Percentiles rank a stretch among this genome's conserved stretches.
phyloP scores from a whole-genome alignment of 2,329 filamentous ascomycete species.

The Fusarium haematococcum region DNA sequence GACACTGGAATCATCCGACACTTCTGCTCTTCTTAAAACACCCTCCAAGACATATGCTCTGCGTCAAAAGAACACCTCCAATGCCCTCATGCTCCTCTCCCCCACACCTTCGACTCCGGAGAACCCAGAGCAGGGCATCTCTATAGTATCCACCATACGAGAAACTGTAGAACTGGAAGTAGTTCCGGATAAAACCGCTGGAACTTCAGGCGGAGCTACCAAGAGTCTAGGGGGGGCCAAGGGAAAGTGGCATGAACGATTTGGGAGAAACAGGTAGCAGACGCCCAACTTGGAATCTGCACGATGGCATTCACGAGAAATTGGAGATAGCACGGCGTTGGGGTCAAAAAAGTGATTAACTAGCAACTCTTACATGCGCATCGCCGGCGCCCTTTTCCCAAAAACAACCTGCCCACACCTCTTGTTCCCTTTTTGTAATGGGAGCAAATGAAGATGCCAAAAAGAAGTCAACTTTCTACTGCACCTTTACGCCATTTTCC shows the following conservation, averaged over 20 bases:
- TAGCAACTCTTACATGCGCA: neutral
- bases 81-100: constrained; percentile 70
- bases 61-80: constrained; percentile 76
- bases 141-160: constrained; percentile 66
- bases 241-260: constrained; percentile 72
- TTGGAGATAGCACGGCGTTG: constrained; percentile 3
- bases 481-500: neutral
- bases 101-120: constrained; percentile 32
- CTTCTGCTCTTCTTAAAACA: constrained; percentile 63
- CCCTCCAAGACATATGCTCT: constrained; percentile 67
- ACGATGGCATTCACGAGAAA: neutral
- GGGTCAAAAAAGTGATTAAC: neutral
- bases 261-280: constrained; percentile 59
- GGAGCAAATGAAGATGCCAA: neutral
- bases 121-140: constrained; percentile 53
- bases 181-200: constrained; percentile 50
- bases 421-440: neutral
- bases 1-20: constrained; percentile 61
- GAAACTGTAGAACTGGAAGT: constrained; percentile 72
- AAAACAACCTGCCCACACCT: neutral
- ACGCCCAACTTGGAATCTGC: neutral
- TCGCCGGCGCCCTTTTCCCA: neutral
- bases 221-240: constrained; percentile 46
- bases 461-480: neutral
- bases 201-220: constrained; percentile 29